Percentiles rank a stretch among this genome's conserved stretches.
Conservation (phyloP, 1,284 basidiomycete genomes). For the Leccinum griseonigrum region DNA sequence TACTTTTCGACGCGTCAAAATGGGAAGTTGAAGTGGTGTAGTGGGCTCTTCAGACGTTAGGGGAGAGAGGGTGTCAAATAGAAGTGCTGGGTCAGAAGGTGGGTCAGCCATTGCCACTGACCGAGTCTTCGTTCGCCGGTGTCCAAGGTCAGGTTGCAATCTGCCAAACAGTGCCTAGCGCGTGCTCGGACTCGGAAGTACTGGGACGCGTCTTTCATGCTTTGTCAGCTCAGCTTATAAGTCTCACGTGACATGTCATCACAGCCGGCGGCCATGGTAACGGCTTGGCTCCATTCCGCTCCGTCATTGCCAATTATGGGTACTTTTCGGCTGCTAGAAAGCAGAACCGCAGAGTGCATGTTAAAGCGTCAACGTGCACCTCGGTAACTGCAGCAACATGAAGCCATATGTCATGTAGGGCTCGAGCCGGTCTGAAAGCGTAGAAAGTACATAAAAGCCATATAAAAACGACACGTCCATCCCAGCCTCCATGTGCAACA, state of each 20-base stretch:
- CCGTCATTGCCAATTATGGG: too few relatives aligned
- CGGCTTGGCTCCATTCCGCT: too few relatives aligned
- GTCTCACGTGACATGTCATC: background rate
- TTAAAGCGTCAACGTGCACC: too few relatives aligned
- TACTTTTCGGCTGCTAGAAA: too few relatives aligned
- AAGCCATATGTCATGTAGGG: too few relatives aligned
- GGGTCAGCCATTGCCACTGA: conserved; percentile 17
- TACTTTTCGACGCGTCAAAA: conserved; percentile 14
- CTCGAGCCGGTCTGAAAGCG: too few relatives aligned
- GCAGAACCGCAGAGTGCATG: too few relatives aligned
- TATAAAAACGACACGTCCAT: too few relatives aligned
- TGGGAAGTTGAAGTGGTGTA: conserved; percentile 6
- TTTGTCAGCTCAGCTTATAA: conserved; percentile 16
- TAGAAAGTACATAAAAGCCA: too few relatives aligned
- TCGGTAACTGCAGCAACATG: too few relatives aligned
- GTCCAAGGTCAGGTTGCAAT: background rate
- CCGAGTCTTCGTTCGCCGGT: background rate
- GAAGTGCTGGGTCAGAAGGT: conserved; percentile 14
- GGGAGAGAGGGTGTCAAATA: conserved; percentile 23
- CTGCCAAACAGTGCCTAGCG: conserved; percentile 2
- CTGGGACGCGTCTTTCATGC: background rate
- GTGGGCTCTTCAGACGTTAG: conserved; percentile 12
- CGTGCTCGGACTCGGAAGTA: background rate
- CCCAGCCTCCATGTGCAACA: too few relatives aligned
- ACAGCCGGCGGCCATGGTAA: background rate